phyloP scores from a whole-genome alignment of 1,284 basidiomycete species.

The Exsudoporus floridanus region DNA sequence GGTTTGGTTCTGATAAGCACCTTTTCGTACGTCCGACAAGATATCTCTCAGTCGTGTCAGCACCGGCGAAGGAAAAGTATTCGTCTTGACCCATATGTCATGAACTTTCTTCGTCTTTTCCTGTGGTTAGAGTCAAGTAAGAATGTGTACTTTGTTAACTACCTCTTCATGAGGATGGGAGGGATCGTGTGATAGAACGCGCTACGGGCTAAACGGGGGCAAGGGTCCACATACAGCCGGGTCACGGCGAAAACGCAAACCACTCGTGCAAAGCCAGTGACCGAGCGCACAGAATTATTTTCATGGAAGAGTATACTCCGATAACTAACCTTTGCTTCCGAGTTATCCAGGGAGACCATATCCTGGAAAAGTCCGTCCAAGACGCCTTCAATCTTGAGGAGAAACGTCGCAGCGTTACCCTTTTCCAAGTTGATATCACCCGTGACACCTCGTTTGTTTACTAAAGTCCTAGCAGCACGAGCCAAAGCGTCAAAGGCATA shows the following conservation, averaged over 20 bases:
- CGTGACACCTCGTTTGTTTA: conserved; percentile 61
- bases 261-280: conserved; percentile 7
- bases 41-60: conserved; percentile 66
- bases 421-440: conserved; percentile 54
- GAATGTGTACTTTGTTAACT: conserved; percentile 42
- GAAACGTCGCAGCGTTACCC: conserved; percentile 78
- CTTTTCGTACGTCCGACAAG: conserved; percentile 68
- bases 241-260: conserved; percentile 2
- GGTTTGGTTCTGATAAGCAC: conserved; percentile 69
- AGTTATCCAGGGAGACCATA: conserved; percentile 59
- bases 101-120: conserved; percentile 93
- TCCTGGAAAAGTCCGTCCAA: conserved; percentile 83
- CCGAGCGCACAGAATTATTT: conserved; percentile 5
- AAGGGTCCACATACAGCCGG: neutral
- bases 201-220: conserved; percentile 7
- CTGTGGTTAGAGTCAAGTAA: conserved; percentile 48
- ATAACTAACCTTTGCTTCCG: conserved; percentile 81
- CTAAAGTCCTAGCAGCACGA: conserved; percentile 72
- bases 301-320: conserved; percentile 10
- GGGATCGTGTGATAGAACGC: conserved; percentile 16
- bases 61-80: conserved; percentile 76
- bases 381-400: conserved; percentile 83
- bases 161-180: conserved; percentile 9
- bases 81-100: conserved; percentile 90
- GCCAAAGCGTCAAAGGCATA: conserved; percentile 90